Evolutionary conservation across 2,329 filamentous ascomycete genomes (phyloP), one percentile per base, ranked within the genome.

Genomic region (Fusarium palustre): DNA sequence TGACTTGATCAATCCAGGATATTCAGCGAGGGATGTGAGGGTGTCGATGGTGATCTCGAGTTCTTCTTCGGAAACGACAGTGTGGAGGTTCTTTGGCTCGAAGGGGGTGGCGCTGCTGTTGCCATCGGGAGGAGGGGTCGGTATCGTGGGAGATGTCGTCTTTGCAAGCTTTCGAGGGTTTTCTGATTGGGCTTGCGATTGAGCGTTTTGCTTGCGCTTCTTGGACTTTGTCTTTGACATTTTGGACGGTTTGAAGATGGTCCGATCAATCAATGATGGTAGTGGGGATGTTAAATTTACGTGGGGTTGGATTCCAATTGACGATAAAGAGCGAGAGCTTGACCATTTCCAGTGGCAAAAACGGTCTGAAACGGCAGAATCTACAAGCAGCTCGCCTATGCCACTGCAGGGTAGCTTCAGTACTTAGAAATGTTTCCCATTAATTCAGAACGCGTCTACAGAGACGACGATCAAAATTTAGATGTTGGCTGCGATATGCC

Each of bases 1-100:
- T 1, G 88, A 87, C 77, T 92, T 92, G 76, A 90, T 91, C 24
- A 91, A 74, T 24, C 77, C 79, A 0, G 90, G 90, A 66, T 91
- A 84, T 59, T 85, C 79, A 0, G 88, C 79, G 13, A 92, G 82
- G 0, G 86, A 83, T 3, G 80, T 81, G 30, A 92, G 82, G 0
- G 89, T 91, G 33, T 92, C 90, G 58, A 91, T 83, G 2, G 89
- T 83, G 59, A 91, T 87, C 46, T 91, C 90, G 56, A 92, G 82
- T 66, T 92, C 90, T 69, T 91, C 89, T 18, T 83, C 81, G 3
- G 87, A 87, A n/a, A 88, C 82, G 62, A 90, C 78, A 1, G 84
- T 82, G 54, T 84, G 80, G 5, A 89, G 78, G 49, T 76, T 86
- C 70, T 81, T 84, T n/a, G 85, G 82, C 64, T 85, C 84, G 54